phyloP scores from a whole-genome alignment of 495 filamentous ascomycete genomes.

The Aspergillus sclerotiicarbonarius region DNA sequence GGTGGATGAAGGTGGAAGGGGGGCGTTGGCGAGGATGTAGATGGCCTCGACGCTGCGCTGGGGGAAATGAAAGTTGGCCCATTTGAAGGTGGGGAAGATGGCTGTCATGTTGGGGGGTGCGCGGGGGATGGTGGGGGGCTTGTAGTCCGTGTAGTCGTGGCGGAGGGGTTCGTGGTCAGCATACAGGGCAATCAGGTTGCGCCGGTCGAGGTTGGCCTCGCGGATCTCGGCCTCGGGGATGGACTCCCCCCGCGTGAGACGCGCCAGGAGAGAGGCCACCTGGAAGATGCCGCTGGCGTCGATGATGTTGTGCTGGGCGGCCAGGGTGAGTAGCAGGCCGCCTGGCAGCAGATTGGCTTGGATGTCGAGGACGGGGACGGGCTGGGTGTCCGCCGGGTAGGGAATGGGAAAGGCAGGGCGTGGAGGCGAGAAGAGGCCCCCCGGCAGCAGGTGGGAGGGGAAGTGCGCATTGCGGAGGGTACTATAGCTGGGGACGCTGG shows the following conservation, averaged over 20 bases:
- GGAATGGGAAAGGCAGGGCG: slow-evolving; percentile 30
- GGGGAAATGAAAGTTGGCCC: slow-evolving; percentile 26
- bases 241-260: slow-evolving; percentile 19
- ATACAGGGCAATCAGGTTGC: slow-evolving; percentile 31
- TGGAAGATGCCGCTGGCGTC: slow-evolving; percentile 39
- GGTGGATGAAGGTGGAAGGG: not conserved
- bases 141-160: slow-evolving; percentile 32
- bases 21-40: slow-evolving; percentile 19
- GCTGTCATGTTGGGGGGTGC: not conserved
- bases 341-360: slow-evolving; percentile 38
- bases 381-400: slow-evolving; percentile 23
- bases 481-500: slow-evolving; percentile 19
- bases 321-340: slow-evolving; percentile 29
- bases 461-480: slow-evolving; percentile 21
- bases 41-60: slow-evolving; percentile 12
- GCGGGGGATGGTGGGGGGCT: slow-evolving; percentile 3
- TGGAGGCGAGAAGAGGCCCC: slow-evolving; percentile 18
- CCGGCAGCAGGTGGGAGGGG: slow-evolving; percentile 31
- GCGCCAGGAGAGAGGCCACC: slow-evolving; percentile 33
- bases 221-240: slow-evolving; percentile 22
- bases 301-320: slow-evolving; percentile 42
- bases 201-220: slow-evolving; percentile 34
- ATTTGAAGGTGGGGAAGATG: slow-evolving; percentile 14
- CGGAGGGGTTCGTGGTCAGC: slow-evolving; percentile 22
- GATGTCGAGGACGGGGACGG: slow-evolving; percentile 30